phyloP scores from a whole-genome alignment of 2,329 filamentous ascomycete species.

The Coniochaeta prunicola region DNA sequence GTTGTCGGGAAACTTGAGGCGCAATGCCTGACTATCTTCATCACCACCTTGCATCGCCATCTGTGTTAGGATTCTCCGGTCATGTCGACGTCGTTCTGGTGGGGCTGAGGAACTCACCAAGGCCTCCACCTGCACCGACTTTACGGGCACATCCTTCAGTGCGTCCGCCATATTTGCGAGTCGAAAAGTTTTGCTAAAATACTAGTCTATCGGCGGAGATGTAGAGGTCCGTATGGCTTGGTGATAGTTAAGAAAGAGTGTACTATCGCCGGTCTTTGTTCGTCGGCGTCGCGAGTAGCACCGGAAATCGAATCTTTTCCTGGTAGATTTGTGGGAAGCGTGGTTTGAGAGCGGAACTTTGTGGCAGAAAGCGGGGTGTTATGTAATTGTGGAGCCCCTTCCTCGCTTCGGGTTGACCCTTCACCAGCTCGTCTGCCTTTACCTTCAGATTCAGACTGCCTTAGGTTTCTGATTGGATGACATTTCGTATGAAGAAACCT shows the following conservation, averaged over 20 bases:
- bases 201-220: background rate
- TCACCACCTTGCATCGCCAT: slow-evolving; percentile 61
- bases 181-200: slow-evolving; percentile 8
- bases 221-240: background rate
- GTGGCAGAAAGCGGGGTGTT: background rate
- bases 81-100: slow-evolving; percentile 25
- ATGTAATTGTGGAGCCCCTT: background rate
- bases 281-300: background rate
- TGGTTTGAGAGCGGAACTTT: background rate
- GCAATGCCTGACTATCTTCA: slow-evolving; percentile 98
- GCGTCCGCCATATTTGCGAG: slow-evolving; percentile 47
- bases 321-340: slow-evolving; percentile 3
- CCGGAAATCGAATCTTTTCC: slow-evolving; percentile 3
- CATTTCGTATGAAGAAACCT: background rate
- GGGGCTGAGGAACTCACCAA: slow-evolving; percentile 57
- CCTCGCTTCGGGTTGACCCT: no score
- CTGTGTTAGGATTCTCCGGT: slow-evolving; percentile 6
- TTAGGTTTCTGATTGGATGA: background rate
- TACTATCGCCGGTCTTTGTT: background rate
- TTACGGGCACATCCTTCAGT: slow-evolving; percentile 63
- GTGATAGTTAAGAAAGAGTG: background rate
- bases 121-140: slow-evolving; percentile 88
- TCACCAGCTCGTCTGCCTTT: no score
- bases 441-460: background rate
- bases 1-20: slow-evolving; percentile 80